These are phyloP conservation scores for Piromyces finnis DNA, from an alignment of 192 early-diverging fungal species.

Conservation along the genomic window DNA sequence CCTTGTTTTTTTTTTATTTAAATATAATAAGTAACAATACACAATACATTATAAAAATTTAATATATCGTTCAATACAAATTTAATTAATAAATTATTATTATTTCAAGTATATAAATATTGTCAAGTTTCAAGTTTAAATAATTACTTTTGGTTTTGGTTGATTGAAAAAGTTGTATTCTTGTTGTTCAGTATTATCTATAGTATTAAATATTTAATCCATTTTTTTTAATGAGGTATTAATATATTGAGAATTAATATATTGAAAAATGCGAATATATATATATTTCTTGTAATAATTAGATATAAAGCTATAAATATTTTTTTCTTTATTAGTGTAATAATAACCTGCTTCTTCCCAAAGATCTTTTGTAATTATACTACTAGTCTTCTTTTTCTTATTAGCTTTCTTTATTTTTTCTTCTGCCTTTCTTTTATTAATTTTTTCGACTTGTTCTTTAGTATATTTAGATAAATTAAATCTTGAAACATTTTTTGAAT, in stretches of 20 bases:
- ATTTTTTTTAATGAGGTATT: too few species aligned
- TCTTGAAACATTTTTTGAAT: constrained; percentile 1
- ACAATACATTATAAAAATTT: too few species aligned
- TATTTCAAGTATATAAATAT: too few species aligned
- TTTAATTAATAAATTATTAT: too few species aligned
- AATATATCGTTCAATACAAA: too few species aligned
- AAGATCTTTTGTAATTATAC: neutral
- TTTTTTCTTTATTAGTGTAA: neutral
- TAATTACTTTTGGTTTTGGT: constrained; percentile 11
- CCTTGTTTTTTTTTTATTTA: constrained; percentile 10
- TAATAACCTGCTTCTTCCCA: neutral
- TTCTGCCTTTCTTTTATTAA: constrained; percentile 7
- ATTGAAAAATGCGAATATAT: too few species aligned
- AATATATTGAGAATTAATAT: too few species aligned
- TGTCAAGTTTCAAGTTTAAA: too few species aligned
- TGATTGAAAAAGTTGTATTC: neutral
- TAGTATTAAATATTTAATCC: too few species aligned
- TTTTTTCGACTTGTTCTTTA: constrained; percentile 12
- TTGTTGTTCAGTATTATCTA: neutral
- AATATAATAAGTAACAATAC: too few species aligned
- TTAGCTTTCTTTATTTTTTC: constrained; percentile 6
- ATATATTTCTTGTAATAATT: too few species aligned
- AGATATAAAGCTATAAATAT: too few species aligned
- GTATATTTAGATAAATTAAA: constrained; percentile 19
- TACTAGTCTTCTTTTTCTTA: constrained; percentile 11